phyloP scores from a whole-genome alignment of 1,284 basidiomycete species.

The Cryptococcus sp. region DNA sequence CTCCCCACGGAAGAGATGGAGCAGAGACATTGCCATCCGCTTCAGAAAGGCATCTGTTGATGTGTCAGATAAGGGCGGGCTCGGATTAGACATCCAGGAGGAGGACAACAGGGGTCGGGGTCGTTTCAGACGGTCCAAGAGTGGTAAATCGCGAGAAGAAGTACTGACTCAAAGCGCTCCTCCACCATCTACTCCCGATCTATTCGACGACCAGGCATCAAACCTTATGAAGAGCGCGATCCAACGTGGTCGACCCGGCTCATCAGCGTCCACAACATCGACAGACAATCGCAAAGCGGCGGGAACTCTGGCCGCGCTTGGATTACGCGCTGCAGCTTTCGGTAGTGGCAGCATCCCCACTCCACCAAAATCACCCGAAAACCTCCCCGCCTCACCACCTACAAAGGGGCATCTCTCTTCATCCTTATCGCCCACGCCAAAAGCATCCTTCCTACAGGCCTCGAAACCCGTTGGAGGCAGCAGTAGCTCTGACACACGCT shows the following conservation, averaged over 20 bases:
- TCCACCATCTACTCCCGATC: slow-evolving; percentile 2
- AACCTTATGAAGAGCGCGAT: slow-evolving; percentile 43
- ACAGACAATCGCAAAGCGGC: slow-evolving; percentile 17
- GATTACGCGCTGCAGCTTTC: slow-evolving; percentile 33
- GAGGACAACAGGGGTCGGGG: slow-evolving; percentile 12
- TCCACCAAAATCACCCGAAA: slow-evolving; percentile 15
- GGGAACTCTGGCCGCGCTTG: slow-evolving; percentile 45
- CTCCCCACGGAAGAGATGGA: too few relatives aligned
- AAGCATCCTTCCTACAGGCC: slow-evolving; percentile 26
- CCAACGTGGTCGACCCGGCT: slow-evolving; percentile 20
- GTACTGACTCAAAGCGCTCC: slow-evolving; percentile 10
- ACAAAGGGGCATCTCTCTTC: slow-evolving; percentile 1
- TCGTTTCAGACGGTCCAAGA: slow-evolving; percentile 6
- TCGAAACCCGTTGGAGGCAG: slow-evolving; percentile 36
- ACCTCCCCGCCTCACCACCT: background rate
- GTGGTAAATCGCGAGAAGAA: slow-evolving; percentile 2
- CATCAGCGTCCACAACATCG: background rate
- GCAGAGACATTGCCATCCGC: too few relatives aligned
- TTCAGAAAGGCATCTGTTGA: too few relatives aligned
- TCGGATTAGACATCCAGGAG: background rate
- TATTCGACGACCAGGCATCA: slow-evolving; percentile 25
- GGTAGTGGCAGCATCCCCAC: slow-evolving; percentile 22
- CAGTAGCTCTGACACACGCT: slow-evolving; percentile 1
- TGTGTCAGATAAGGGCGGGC: too few relatives aligned
- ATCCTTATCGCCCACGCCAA: slow-evolving; percentile 6